phyloP scores from a whole-genome alignment of 257 asterid species.

The Solanum tarapatanum region DNA sequence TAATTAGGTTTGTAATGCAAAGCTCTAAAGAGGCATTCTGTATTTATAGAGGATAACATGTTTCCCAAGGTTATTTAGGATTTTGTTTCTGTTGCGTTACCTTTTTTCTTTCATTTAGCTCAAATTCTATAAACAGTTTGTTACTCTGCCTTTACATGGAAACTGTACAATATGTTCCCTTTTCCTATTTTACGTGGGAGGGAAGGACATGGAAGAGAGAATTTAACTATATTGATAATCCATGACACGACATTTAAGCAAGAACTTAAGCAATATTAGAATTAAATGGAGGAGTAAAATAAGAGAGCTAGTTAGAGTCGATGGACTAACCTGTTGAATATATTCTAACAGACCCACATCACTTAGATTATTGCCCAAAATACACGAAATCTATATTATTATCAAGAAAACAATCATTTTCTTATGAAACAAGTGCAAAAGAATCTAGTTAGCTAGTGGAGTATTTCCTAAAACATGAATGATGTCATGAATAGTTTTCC shows the following conservation, averaged over 20 bases:
- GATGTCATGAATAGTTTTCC: neutral
- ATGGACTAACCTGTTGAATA: conserved; percentile 65
- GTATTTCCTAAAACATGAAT: neutral
- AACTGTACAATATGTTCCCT: too few relatives aligned
- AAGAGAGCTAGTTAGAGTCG: neutral
- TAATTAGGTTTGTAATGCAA: too few relatives aligned
- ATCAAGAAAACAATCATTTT: neutral
- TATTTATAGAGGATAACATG: too few relatives aligned
- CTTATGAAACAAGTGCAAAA: neutral
- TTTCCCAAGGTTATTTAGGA: too few relatives aligned
- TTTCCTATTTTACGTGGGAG: too few relatives aligned
- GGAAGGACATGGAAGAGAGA: too few relatives aligned
- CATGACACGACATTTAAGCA: conserved; percentile 4
- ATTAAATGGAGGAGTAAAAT: neutral
- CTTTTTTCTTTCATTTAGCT: too few relatives aligned
- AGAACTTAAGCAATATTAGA: neutral
- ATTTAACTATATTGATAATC: conserved; percentile 40
- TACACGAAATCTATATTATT: conserved; percentile 70
- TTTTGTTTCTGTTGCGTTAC: too few relatives aligned
- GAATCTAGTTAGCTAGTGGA: neutral
- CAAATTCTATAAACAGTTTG: too few relatives aligned
- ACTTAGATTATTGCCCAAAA: conserved; percentile 58
- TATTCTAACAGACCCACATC: conserved; percentile 72
- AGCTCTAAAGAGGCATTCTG: too few relatives aligned
- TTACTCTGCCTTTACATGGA: too few relatives aligned